Base-by-base conservation (phyloP, 495 filamentous ascomycete genomes). In the Chaetomium cochliodes region DNA sequence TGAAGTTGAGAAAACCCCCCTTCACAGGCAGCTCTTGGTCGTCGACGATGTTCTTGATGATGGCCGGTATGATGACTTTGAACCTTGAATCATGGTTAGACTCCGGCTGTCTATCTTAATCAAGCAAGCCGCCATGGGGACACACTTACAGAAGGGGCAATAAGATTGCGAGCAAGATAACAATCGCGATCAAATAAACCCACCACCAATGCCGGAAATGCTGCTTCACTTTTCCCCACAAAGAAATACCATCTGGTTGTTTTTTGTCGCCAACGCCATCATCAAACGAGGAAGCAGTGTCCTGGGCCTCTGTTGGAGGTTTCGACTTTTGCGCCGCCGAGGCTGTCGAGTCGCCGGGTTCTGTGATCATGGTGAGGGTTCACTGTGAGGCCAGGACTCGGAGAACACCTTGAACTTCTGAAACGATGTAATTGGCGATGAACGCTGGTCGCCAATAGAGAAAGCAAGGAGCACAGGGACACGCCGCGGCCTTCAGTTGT, bases 21-120 rank as follows among this genome's bases (percentile, higher is more conserved):
- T 23, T 65, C 15, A 65, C 55, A 30, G 63, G 63, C 18, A 65
- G 49, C 54, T 60, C 46, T n/a, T 60, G 58, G 46, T 25, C 28
- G 15, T 51, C 46, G 44, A 60, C 58, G 13, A 60, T 26, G 13
- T 60, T 60, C n/a, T 51, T 60, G 58, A 60, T 60, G 44, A 60
- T 60, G 44, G 13, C 58, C 9, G 58, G 58, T 2, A 60, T 60
- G 30, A 60, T 60, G 28, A 60, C 58, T 41, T 60, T 60, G 46
- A 60, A 60, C 30, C 58, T 60, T 47, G 26, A 4, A 6, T 50
- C 11, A 3, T 16, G 11, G 5, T 60, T 33, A 49, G 44, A 3
- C 26, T 5, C 16, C 2, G 20, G 5, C 2, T 30, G n/a, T 0
- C 5, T 9, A 25, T 41, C 6, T 23, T 11, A 5, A 5, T 7